A percentile compares a stretch with the other conserved stretches of the same genome.
phyloP scores from a whole-genome alignment of 768 basidiomycete genomes.

The Panaeolus papilionaceus region DNA sequence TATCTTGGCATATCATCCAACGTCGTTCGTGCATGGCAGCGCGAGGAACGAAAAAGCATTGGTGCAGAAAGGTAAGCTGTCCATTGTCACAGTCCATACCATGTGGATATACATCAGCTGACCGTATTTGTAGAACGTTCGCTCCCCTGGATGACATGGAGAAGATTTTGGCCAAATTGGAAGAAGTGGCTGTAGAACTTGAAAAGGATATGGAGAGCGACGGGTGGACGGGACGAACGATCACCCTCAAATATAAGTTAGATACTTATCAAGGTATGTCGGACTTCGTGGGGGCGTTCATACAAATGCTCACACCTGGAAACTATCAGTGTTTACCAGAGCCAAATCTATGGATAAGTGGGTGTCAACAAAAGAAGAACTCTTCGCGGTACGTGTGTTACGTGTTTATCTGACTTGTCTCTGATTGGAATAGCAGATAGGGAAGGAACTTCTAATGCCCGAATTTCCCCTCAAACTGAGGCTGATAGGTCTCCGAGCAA shows the following conservation, averaged over 20 bases:
- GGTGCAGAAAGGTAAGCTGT: slow-evolving; percentile 79
- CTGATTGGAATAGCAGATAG: slow-evolving; percentile 54
- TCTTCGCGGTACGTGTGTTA: slow-evolving; percentile 64
- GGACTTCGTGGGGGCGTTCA: neutral
- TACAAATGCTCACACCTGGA: neutral
- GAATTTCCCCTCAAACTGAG: slow-evolving; percentile 84
- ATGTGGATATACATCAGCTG: neutral
- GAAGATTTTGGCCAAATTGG: slow-evolving; percentile 76
- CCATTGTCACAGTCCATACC: neutral
- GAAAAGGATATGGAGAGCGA: slow-evolving; percentile 78
- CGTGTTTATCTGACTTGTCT: slow-evolving; percentile 15
- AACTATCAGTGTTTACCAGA: slow-evolving; percentile 70
- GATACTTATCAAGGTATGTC: slow-evolving; percentile 82
- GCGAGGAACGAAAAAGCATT: slow-evolving; percentile 91
- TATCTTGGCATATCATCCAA: slow-evolving; percentile 91
- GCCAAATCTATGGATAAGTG: slow-evolving; percentile 81
- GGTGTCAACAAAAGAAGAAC: slow-evolving; percentile 80
- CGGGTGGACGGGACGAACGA: slow-evolving; percentile 87
- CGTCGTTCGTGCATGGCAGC: slow-evolving; percentile 70
- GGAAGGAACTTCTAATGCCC: slow-evolving; percentile 79
- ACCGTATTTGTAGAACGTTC: slow-evolving; percentile 66
- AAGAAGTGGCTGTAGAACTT: slow-evolving; percentile 82
- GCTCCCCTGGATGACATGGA: slow-evolving; percentile 66
- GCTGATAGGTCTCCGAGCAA: slow-evolving; percentile 87
- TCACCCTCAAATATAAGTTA: slow-evolving; percentile 93